These are phyloP conservation scores for Camillea tinctor DNA, from an alignment of 2,329 filamentous ascomycete genomes.

Conservation along the genomic window DNA sequence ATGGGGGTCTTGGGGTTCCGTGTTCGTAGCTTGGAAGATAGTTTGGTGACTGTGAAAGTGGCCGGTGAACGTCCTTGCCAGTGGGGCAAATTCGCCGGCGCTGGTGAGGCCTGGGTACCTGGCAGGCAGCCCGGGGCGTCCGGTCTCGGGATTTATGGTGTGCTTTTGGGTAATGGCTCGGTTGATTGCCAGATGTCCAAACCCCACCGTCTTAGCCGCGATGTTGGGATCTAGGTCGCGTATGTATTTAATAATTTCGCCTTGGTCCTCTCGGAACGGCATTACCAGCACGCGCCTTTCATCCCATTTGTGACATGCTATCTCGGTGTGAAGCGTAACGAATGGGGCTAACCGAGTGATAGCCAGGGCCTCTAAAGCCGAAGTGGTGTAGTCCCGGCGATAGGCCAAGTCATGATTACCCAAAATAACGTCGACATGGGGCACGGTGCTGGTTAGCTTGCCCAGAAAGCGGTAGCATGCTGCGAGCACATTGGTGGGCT, in stretches of 20 bases:
- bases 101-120: conserved; percentile 30
- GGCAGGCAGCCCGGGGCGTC: conserved; percentile 9
- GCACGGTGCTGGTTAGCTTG: conserved; percentile 25
- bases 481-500: conserved; percentile 32
- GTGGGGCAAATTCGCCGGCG: conserved; percentile 23
- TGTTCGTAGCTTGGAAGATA: conserved; percentile 22
- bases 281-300: conserved; percentile 31
- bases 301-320: conserved; percentile 28
- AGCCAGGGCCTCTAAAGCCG: conserved; percentile 31
- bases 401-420: conserved; percentile 37
- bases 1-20: conserved; percentile 6
- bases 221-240: conserved; percentile 16
- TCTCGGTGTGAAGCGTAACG: conserved; percentile 25
- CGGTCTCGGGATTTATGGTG: conserved; percentile 15
- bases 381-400: conserved; percentile 29
- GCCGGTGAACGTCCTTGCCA: conserved; percentile 34
- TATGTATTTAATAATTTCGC: conserved; percentile 26
- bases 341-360: conserved; percentile 24
- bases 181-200: conserved; percentile 34
- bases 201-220: conserved; percentile 28
- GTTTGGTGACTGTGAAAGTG: conserved; percentile 35
- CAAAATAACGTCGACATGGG: conserved; percentile 33
- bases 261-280: conserved; percentile 35
- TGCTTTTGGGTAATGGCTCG: conserved; percentile 33
- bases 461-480: conserved; percentile 34